Percentiles rank a stretch among this genome's conserved stretches.
These are phyloP conservation scores for Elsinoe australis DNA, from an alignment of 2,329 filamentous ascomycete genomes.

Conservation along the genomic window DNA sequence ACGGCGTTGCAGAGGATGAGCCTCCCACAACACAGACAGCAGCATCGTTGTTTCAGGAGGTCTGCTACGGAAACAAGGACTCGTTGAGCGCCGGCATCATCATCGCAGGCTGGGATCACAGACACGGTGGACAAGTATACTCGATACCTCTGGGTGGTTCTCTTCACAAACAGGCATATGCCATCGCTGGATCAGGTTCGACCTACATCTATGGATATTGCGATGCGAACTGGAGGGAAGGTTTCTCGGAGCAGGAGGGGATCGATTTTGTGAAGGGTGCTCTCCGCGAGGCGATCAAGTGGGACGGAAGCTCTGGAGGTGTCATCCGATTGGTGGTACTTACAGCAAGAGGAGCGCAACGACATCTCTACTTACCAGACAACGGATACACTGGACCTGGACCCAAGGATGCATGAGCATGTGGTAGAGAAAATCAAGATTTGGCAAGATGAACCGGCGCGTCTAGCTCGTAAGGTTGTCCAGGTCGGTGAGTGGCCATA, in stretches of 20 bases:
- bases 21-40: conserved; percentile 90
- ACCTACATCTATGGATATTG: conserved; percentile 99
- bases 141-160: conserved; percentile 94
- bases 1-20: conserved; percentile 82
- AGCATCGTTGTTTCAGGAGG: conserved; percentile 91
- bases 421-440: too few relatives aligned
- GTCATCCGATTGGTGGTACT: conserved; percentile 97
- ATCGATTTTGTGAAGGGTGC: conserved; percentile 89
- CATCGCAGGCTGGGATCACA: conserved; percentile 94
- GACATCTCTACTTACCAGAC: conserved; percentile 93
- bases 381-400: conserved; percentile 73
- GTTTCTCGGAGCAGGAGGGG: conserved; percentile 86
- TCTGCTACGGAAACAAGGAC: conserved; percentile 98
- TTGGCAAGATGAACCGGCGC: too few relatives aligned
- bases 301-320: conserved; percentile 97
- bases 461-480: too few relatives aligned
- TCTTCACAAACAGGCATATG: conserved; percentile 92
- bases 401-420: conserved; percentile 6
- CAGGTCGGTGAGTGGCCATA: too few relatives aligned
- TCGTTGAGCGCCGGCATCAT: conserved; percentile 87
- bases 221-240: conserved; percentile 90
- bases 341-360: conserved; percentile 78
- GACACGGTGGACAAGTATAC: conserved; percentile 94
- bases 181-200: conserved; percentile 92
- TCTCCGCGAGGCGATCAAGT: conserved; percentile 92